Percentiles rank a stretch among this genome's conserved stretches.
Evolutionary conservation across 306 rosid species (phyloP).

Genomic region (Gastrolobium bilobum): DNA sequence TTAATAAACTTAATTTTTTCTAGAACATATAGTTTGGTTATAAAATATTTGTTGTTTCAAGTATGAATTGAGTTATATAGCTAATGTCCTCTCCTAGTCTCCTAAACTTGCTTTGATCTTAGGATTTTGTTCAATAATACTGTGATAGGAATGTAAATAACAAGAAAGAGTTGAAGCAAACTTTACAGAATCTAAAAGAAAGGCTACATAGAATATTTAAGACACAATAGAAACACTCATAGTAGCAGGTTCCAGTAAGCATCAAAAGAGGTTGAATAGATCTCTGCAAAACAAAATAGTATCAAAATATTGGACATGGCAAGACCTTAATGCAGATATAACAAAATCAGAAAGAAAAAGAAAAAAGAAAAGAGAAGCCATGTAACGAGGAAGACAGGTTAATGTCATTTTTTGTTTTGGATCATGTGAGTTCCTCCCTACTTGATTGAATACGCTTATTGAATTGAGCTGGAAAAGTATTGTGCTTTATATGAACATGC

Average conservation of each 20-base stretch:
- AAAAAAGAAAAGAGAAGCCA: too few relatives aligned
- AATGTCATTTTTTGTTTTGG: too few relatives aligned
- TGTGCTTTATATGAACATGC: too few relatives aligned
- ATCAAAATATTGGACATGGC: too few relatives aligned
- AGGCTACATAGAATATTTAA: neutral
- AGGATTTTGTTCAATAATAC: neutral
- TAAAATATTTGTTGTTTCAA: neutral
- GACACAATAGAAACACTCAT: too few relatives aligned
- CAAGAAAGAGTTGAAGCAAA: slow-evolving; percentile 6
- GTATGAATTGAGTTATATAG: slow-evolving; percentile 5
- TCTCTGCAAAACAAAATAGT: slow-evolving; percentile 64
- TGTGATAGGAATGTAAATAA: neutral
- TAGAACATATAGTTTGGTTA: neutral
- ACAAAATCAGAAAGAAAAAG: too few relatives aligned
- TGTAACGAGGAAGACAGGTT: too few relatives aligned
- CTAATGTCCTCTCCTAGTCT: neutral
- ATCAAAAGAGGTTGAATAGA: slow-evolving; percentile 74
- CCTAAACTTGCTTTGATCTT: neutral
- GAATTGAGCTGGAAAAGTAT: too few relatives aligned
- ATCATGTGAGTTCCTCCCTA: too few relatives aligned
- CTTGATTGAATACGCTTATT: too few relatives aligned
- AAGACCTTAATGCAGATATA: too few relatives aligned
- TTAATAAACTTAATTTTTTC: neutral
- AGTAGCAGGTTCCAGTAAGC: slow-evolving; percentile 80
- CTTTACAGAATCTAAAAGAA: slow-evolving; percentile 19